phyloP scores from a whole-genome alignment of 768 basidiomycete species.

The Lentinula lateritia region DNA sequence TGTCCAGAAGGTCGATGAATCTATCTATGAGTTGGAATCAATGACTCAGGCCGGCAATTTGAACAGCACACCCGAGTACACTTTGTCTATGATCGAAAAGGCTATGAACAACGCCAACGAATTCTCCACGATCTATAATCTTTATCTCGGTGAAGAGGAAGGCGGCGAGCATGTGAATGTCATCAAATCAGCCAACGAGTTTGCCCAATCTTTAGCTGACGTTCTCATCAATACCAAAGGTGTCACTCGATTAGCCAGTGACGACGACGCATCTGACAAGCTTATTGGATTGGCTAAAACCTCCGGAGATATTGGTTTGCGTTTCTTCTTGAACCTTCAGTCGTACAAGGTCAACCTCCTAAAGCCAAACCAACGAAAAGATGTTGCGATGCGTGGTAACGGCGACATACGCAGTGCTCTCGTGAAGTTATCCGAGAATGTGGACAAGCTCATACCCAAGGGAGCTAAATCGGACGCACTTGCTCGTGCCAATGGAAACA shows the following conservation, averaged over 20 bases:
- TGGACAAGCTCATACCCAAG: constrained; percentile 85
- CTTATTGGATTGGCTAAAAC: constrained; percentile 78
- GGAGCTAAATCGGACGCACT: constrained; percentile 64
- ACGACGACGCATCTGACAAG: constrained; percentile 90
- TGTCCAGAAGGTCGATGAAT: constrained; percentile 94
- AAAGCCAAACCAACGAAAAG: constrained; percentile 69
- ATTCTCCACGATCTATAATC: constrained; percentile 91
- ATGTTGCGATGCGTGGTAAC: constrained; percentile 87
- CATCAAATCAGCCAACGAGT: constrained; percentile 95
- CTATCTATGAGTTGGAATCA: constrained; percentile 96
- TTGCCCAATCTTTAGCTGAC: constrained; percentile 89
- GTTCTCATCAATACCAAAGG: constrained; percentile 94
- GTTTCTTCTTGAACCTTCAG: constrained; percentile 94
- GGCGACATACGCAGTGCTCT: constrained; percentile 80
- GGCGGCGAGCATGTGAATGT: constrained; percentile 97
- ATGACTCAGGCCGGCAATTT: constrained; percentile 91
- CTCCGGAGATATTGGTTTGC: constrained; percentile 83
- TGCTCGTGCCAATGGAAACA: constrained; percentile 81
- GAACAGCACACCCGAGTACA: constrained; percentile 98
- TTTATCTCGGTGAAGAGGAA: constrained; percentile 78
- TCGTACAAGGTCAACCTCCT: constrained; percentile 90
- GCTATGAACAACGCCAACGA: constrained; percentile 91
- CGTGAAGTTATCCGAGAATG: constrained; percentile 77
- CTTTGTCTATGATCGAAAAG: constrained; percentile 97
- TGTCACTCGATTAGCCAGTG: constrained; percentile 84